Evolutionary conservation across 1,139 yeast genomes (phyloP).

Genomic region (Meyerozyma elateridarum): DNA sequence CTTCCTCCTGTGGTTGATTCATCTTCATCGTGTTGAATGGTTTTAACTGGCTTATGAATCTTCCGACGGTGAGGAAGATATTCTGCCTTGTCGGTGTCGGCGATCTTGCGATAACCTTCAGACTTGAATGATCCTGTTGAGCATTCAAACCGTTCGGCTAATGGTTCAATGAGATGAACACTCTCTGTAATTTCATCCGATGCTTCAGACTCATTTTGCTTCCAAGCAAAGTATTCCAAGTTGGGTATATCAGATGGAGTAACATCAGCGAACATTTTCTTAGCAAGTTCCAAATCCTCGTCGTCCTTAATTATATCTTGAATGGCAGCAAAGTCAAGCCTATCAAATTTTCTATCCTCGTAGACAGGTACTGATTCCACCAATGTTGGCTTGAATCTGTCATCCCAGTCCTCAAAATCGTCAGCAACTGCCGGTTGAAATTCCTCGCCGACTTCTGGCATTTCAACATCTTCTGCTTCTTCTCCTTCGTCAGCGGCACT

Average conservation of each 20-base stretch:
- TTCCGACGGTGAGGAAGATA: conserved; percentile 74
- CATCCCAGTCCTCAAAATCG: conserved; percentile 26
- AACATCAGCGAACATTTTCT: conserved; percentile 35
- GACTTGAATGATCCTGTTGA: conserved; percentile 64
- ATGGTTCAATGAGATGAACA: conserved; percentile 26
- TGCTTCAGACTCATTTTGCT: conserved; percentile 33
- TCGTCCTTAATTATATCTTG: conserved; percentile 61
- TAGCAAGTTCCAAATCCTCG: conserved; percentile 62
- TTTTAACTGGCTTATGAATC: conserved; percentile 50
- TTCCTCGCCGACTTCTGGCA: conserved; percentile 7
- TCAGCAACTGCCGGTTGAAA: conserved; percentile 15
- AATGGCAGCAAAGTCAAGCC: conserved; percentile 45
- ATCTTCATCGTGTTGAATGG: conserved; percentile 55
- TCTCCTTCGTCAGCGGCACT: conserved; percentile 7
- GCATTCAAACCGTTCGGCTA: conserved; percentile 38
- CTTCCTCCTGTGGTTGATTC: conserved; percentile 11
- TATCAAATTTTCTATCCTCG: conserved; percentile 31
- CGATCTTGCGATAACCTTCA: conserved; percentile 69
- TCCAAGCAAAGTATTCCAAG: conserved; percentile 68
- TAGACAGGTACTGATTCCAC: conserved; percentile 48
- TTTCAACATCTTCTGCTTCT: conserved; percentile 2
- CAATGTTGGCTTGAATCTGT: conserved; percentile 41
- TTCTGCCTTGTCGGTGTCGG: conserved; percentile 66
- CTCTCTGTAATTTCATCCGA: conserved; percentile 24
- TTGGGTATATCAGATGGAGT: conserved; percentile 29